Percentiles rank a stretch among this genome's conserved stretches.
These are phyloP conservation scores for Pueraria montana DNA, from an alignment of 306 rosid species.

Conservation along the genomic window DNA sequence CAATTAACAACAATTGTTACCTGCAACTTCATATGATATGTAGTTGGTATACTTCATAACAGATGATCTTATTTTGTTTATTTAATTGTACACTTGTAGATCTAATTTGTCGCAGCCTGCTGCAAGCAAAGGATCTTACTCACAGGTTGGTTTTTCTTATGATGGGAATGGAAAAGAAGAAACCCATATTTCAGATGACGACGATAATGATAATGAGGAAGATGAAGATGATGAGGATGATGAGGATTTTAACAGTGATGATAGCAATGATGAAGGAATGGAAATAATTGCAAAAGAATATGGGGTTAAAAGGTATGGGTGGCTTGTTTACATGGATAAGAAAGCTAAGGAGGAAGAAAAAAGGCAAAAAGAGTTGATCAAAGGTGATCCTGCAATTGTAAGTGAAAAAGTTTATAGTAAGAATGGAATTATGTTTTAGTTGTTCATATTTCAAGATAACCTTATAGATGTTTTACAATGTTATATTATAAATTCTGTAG, in stretches of 20 bases:
- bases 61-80: conserved; percentile 43
- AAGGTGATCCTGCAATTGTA: conserved; percentile 98
- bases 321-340: conserved; percentile 99
- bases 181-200: conserved; percentile 75
- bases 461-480: conserved; percentile 27
- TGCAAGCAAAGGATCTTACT: conserved; percentile 85
- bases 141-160: conserved; percentile 96
- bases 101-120: conserved; percentile 79
- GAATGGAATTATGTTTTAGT: conserved; percentile 10
- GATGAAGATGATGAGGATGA: conserved; percentile 88
- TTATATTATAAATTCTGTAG: conserved; percentile 53
- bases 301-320: conserved; percentile 93
- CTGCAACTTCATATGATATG: neutral
- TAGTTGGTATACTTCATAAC: conserved; percentile 26
- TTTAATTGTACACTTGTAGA: conserved; percentile 57
- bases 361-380: conserved; percentile 94
- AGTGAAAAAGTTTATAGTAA: conserved; percentile 50
- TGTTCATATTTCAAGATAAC: conserved; percentile 32
- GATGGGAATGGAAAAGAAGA: conserved; percentile 92
- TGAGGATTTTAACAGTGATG: conserved; percentile 93
- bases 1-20: neutral
- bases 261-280: conserved; percentile 98
- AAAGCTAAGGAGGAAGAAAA: conserved; percentile 96
- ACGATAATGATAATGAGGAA: conserved; percentile 79
- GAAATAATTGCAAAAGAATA: conserved; percentile 92